Percentiles rank a stretch among this genome's conserved stretches.
Evolutionary conservation across 768 basidiomycete species (phyloP).

Genomic region (Glaciozyma martinii): DNA sequence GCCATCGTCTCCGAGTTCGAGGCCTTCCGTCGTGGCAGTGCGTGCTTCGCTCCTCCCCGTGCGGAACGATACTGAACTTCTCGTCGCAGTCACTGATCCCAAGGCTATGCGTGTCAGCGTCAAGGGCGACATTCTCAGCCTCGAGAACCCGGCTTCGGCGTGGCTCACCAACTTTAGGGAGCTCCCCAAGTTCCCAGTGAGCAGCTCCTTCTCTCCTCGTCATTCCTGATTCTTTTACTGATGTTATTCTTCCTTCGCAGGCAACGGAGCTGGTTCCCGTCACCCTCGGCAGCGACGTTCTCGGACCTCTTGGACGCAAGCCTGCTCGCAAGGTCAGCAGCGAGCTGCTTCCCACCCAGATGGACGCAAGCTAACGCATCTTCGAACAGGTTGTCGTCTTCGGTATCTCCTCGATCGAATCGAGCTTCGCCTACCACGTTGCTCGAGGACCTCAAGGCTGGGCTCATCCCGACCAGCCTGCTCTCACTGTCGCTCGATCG

Average conservation of each 20-base stretch:
- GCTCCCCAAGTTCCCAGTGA: slow-evolving; percentile 49
- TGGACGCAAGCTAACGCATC: slow-evolving; percentile 14
- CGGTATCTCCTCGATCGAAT: slow-evolving; percentile 87
- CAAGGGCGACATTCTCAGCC: slow-evolving; percentile 66
- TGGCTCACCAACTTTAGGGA: slow-evolving; percentile 65
- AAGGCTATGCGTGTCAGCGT: slow-evolving; percentile 79
- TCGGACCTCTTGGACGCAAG: slow-evolving; percentile 64
- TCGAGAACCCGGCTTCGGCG: slow-evolving; percentile 61
- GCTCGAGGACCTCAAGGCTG: slow-evolving; percentile 72
- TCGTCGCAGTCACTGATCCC: slow-evolving; percentile 64
- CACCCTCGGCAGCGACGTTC: slow-evolving; percentile 56
- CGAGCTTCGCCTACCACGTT: slow-evolving; percentile 70
- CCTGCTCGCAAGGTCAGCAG: slow-evolving; percentile 58
- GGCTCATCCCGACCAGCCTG: slow-evolving; percentile 67
- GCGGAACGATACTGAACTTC: too few species aligned
- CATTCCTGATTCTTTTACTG: neutral
- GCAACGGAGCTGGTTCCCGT: slow-evolving; percentile 54
- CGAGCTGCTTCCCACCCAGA: neutral
- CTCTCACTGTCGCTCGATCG: slow-evolving; percentile 72
- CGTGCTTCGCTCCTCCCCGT: slow-evolving; percentile 37
- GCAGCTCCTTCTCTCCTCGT: neutral
- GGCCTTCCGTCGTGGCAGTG: slow-evolving; percentile 59
- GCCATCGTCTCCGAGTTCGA: slow-evolving; percentile 65
- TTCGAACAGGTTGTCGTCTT: slow-evolving; percentile 67
- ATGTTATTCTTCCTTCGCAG: neutral